Evolutionary conservation across 768 basidiomycete genomes (phyloP).

Genomic region (Pholiota microspora): DNA sequence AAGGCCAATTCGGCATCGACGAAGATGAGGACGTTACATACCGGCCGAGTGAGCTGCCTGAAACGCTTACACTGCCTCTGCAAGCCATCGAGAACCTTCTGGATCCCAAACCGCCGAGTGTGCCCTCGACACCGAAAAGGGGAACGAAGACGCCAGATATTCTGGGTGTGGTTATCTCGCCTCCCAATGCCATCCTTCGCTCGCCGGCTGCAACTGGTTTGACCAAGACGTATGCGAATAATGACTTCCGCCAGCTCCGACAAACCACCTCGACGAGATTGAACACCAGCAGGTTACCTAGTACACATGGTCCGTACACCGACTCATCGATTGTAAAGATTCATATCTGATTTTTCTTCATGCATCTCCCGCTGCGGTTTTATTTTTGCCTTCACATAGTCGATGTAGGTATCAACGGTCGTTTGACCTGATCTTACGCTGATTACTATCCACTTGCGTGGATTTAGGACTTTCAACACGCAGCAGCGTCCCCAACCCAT

Average conservation of each 20-base stretch:
- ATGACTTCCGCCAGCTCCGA: conserved; percentile 79
- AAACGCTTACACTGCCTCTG: conserved; percentile 41
- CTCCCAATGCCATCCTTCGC: conserved; percentile 65
- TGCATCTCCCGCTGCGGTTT: conserved; percentile 1
- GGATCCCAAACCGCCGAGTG: conserved; percentile 27
- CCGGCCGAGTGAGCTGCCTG: conserved; percentile 29
- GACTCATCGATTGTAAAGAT: not conserved
- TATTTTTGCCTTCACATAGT: conserved; percentile 21
- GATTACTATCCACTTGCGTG: conserved; percentile 7
- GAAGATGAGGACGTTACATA: conserved; percentile 36
- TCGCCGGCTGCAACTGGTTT: conserved; percentile 74
- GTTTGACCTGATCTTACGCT: conserved; percentile 22
- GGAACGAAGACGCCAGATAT: conserved; percentile 53
- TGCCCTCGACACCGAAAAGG: conserved; percentile 55
- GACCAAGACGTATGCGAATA: conserved; percentile 78
- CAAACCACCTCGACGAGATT: conserved; percentile 66
- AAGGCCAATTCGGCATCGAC: conserved; percentile 33
- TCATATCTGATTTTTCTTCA: not conserved
- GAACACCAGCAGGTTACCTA: conserved; percentile 85
- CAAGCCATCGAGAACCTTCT: conserved; percentile 49
- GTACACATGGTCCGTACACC: conserved; percentile 62
- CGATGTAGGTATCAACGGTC: conserved; percentile 41
- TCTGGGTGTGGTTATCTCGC: conserved; percentile 66
- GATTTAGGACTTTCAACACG: conserved; percentile 15
- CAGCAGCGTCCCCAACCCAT: not conserved